Conservation (phyloP, 2,329 filamentous ascomycete genomes). For the Gaeumannomyces tritici region DNA sequence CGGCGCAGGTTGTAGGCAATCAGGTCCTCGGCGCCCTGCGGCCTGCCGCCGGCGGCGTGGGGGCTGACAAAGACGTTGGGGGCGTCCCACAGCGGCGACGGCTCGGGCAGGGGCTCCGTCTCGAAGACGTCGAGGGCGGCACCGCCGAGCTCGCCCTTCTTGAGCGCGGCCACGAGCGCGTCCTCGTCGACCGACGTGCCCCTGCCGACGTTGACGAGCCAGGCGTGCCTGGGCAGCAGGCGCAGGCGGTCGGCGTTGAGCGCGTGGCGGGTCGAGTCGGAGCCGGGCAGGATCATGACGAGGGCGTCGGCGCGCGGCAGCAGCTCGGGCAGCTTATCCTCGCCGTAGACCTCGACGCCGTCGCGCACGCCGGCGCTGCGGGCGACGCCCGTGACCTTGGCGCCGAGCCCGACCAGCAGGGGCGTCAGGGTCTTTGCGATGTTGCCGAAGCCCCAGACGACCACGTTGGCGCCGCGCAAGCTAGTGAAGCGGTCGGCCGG, state of each 20-base stretch:
- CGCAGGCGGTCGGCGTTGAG: conserved; percentile 28
- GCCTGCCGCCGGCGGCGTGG: conserved; percentile 45
- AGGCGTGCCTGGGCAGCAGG: conserved; percentile 27
- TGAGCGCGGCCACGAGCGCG: conserved; percentile 34
- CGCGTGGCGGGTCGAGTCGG: conserved; percentile 26
- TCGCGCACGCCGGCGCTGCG: conserved; percentile 44
- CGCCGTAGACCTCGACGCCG: conserved; percentile 30
- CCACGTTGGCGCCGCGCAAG: conserved; percentile 29
- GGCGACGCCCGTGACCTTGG: conserved; percentile 49
- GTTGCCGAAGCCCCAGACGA: conserved; percentile 40
- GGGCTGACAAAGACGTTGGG: conserved; percentile 14
- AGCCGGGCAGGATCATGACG: conserved; percentile 37
- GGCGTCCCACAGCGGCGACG: conserved; percentile 14
- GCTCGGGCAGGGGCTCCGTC: conserved; percentile 13
- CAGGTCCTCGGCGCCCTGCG: conserved; percentile 48
- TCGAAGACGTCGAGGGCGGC: conserved; percentile 40
- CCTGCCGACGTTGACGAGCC: conserved; percentile 36
- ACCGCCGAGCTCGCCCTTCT: conserved; percentile 32
- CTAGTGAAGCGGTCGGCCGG: conserved; percentile 32
- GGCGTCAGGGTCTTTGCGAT: conserved; percentile 34
- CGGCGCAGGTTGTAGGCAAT: conserved; percentile 52
- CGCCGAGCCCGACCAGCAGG: conserved; percentile 33
- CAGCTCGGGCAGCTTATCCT: conserved; percentile 26
- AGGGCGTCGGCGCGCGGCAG: conserved; percentile 34
- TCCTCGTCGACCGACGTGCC: conserved; percentile 39